Conservation (phyloP, 345 rosid genomes). For the Populus deltoides region DNA sequence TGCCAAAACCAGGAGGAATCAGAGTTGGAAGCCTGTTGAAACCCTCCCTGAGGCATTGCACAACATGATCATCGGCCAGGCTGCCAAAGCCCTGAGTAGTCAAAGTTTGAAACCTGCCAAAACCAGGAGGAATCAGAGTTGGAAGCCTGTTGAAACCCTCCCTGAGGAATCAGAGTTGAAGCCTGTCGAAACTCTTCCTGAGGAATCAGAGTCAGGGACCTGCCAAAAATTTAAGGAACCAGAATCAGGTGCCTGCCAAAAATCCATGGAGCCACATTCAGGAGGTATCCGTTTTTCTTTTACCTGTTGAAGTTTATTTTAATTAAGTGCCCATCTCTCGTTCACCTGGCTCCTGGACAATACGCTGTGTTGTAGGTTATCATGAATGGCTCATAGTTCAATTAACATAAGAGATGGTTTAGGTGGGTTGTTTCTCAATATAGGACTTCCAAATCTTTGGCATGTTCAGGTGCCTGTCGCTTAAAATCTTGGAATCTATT, state of each 20-base stretch:
- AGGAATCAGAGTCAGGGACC: neutral
- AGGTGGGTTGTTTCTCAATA: neutral
- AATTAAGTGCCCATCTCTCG: neutral
- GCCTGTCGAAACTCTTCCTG: neutral
- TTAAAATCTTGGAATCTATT: neutral
- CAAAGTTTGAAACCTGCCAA: neutral
- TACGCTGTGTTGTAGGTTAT: neutral
- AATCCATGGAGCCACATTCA: slow-evolving; percentile 2
- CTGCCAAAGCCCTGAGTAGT: slow-evolving; percentile 18
- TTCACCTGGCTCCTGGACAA: neutral
- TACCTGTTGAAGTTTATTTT: neutral
- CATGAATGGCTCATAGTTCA: neutral
- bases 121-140: neutral
- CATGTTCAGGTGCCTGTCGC: neutral
- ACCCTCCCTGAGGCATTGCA: slow-evolving; percentile 19
- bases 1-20: neutral
- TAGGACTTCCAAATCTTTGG: neutral
- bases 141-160: neutral
- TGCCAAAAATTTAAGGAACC: neutral
- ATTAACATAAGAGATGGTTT: neutral
- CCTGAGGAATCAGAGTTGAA: neutral
- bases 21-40: neutral
- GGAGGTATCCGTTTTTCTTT: slow-evolving; percentile 28
- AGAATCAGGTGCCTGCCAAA: neutral
- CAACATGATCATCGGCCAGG: slow-evolving; percentile 24